Evolutionary conservation across 305 asterid genomes (phyloP), one percentile per base, ranked within the genome.

Genomic region (Galium porrigens): DNA sequence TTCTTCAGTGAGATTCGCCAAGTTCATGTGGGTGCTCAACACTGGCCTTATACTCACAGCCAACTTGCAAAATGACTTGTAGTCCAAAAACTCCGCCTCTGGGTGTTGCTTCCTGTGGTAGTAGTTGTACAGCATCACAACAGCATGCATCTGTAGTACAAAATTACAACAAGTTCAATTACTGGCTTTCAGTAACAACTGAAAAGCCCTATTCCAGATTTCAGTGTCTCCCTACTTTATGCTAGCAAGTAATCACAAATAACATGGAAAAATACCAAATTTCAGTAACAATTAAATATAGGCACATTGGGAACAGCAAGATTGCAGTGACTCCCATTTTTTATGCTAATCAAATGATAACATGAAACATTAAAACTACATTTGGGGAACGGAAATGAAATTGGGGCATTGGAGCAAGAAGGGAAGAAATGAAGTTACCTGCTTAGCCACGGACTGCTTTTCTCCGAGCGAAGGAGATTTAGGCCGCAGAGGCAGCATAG

Each of bases 71-170:
- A 89, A 83, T 49, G 82, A 56, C 36, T 29, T 70, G 52, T 73
- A 80, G 46, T 83, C 84, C 49, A 86, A 54, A 70, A 73, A 76
- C 15, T 77, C 75, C 8, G 78, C 61, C 61, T 78, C 72, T 29
- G 68, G 75, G 27, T 82, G 71, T 34, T 81, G 82, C 76, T 77
- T 81, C 80, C 89, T 74, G 65, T 89, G 89, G 73, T 82, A 89
- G 75, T 83, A 89, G 79, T 89, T 89, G 87, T 89, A 89, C 49
- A 89, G 87, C 70, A 89, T 60, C 77, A 85, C 96, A 72, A 85
- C 87, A 29, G 95, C 90, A 54, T 79, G 95, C 83, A 85, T 81
- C 95, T 88, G 78, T 53, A 63, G 54, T 18, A n/a, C 6, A 15
- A 10, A 68, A 53, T 48, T 60, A 30, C 6, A 29, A 67, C n/a